phyloP scores from a whole-genome alignment of 495 filamentous ascomycete genomes.

The Tuber umbilicatum region DNA sequence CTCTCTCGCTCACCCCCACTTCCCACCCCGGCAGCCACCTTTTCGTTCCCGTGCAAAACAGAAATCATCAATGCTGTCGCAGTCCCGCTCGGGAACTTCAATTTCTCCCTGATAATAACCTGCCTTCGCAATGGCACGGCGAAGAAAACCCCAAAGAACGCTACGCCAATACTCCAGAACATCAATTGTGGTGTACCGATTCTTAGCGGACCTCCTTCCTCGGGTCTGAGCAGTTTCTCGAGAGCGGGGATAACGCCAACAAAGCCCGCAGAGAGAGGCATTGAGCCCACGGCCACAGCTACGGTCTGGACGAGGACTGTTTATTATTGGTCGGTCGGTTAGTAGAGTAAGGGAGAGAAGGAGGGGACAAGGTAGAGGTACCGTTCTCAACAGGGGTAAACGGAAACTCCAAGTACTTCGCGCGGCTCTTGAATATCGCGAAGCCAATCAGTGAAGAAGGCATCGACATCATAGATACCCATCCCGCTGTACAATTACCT shows the following conservation, averaged over 20 bases:
- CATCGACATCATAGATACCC: constrained; percentile 82
- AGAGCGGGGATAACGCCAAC: constrained; percentile 82
- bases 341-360: background rate
- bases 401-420: constrained; percentile 62
- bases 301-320: constrained; percentile 85
- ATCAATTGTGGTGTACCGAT: constrained; percentile 69
- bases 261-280: constrained; percentile 94
- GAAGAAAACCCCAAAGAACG: constrained; percentile 93
- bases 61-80: constrained; percentile 90
- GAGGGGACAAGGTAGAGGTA: constrained; percentile 5
- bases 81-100: constrained; percentile 91
- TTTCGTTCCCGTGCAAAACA: constrained; percentile 46
- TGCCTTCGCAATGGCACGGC: constrained; percentile 79
- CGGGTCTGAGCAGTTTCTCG: constrained; percentile 69
- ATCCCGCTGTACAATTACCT: constrained; percentile 53
- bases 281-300: constrained; percentile 88
- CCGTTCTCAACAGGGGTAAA: constrained; percentile 94
- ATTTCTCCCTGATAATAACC: constrained; percentile 83
- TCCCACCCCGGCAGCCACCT: background rate
- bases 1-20: background rate
- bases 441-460: constrained; percentile 93
- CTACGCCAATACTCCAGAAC: constrained; percentile 83
- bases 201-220: constrained; percentile 69
- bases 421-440: constrained; percentile 79
- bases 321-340: background rate